Evolutionary conservation across 148 eudicot species (phyloP).

Genomic region (Diospyros kaki): DNA sequence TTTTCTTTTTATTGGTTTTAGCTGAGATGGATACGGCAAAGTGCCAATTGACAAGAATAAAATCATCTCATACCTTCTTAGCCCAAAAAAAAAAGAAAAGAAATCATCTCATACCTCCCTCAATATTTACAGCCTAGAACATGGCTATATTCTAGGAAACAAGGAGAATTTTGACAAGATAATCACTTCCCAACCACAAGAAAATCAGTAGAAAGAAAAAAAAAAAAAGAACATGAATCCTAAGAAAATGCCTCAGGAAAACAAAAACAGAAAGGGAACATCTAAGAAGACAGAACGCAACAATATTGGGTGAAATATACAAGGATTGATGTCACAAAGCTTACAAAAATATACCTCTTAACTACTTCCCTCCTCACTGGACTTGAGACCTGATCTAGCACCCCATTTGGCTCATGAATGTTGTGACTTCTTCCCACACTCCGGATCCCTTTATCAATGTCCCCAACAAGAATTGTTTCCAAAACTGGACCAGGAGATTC

Average conservation of each 20-base stretch:
- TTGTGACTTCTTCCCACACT: conserved; percentile 5
- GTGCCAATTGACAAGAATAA: too few species aligned
- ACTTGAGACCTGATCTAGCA: conserved; percentile 17
- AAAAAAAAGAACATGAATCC: neutral
- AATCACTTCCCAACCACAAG: too few species aligned
- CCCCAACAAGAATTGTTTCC: neutral
- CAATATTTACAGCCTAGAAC: too few species aligned
- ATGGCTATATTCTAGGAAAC: too few species aligned
- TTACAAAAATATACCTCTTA: conserved; percentile 6
- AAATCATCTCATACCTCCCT: too few species aligned
- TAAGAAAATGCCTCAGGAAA: neutral
- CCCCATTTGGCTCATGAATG: neutral
- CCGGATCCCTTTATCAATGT: neutral
- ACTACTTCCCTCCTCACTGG: conserved; percentile 12
- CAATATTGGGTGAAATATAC: neutral
- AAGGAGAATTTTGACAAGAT: too few species aligned
- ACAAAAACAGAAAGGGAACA: neutral
- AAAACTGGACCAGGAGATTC: conserved; percentile 3
- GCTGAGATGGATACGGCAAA: too few species aligned
- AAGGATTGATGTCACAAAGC: neutral
- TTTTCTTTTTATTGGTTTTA: too few species aligned
- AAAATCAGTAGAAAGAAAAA: conserved; percentile 4
- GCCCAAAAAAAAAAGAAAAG: too few species aligned
- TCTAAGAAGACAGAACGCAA: neutral
- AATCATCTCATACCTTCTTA: too few species aligned